Evolutionary conservation across 306 rosid genomes (phyloP).

Genomic region (Ormosia semicastrata): DNA sequence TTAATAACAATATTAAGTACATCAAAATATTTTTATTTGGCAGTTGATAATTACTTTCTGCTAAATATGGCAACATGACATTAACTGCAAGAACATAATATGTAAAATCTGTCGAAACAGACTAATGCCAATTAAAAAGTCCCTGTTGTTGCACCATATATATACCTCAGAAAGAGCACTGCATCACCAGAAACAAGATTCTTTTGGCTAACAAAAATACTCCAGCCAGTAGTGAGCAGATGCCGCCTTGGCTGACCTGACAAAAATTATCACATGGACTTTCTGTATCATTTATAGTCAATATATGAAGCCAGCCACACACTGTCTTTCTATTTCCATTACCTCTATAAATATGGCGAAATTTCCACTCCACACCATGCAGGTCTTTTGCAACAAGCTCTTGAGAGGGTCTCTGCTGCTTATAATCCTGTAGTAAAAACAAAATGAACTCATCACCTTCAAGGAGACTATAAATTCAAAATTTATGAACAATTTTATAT

Average conservation of each 20-base stretch:
- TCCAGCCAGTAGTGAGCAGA: constrained; percentile 97
- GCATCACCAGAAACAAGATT: constrained; percentile 96
- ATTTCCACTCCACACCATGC: constrained; percentile 90
- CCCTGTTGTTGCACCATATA: background rate
- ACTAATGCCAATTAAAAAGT: background rate
- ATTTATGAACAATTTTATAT: background rate
- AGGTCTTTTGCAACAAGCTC: constrained; percentile 95
- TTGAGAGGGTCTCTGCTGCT: constrained; percentile 94
- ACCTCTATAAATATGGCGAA: constrained; percentile 95
- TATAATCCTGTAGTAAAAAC: constrained; percentile 63
- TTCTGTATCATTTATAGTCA: constrained; percentile 23
- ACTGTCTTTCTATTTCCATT: background rate
- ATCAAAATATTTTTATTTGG: background rate
- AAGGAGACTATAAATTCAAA: constrained; percentile 1
- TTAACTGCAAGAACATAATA: background rate
- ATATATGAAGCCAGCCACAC: constrained; percentile 26
- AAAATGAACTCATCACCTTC: constrained; percentile 25
- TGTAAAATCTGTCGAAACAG: background rate
- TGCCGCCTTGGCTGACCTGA: constrained; percentile 99
- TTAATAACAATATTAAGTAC: background rate
- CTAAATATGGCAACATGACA: constrained; percentile 14
- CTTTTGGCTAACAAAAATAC: constrained; percentile 93
- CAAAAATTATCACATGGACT: constrained; percentile 33
- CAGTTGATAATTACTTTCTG: background rate
- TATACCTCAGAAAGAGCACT: constrained; percentile 86